Evolutionary conservation across 1,139 yeast genomes (phyloP).

Genomic region (Saccharomyces hybrid): DNA sequence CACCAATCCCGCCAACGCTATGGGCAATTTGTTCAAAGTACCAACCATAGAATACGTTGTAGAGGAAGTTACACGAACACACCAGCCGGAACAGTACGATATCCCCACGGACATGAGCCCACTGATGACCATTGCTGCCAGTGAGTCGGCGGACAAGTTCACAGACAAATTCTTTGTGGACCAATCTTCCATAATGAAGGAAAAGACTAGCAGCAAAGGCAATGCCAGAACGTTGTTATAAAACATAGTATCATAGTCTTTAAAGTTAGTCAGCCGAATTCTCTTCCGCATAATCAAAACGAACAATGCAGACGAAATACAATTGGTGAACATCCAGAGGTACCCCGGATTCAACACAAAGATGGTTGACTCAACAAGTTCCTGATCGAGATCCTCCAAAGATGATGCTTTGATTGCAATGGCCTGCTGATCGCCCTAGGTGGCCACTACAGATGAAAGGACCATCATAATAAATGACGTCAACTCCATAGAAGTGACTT

Average conservation of each 20-base stretch:
- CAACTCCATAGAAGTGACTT: slow-evolving; percentile 80
- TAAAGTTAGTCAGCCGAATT: slow-evolving; percentile 90
- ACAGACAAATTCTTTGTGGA: slow-evolving; percentile 58
- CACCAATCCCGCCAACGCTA: slow-evolving; percentile 84
- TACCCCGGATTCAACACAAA: slow-evolving; percentile 63
- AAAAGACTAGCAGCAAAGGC: slow-evolving; percentile 70
- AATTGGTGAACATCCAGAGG: slow-evolving; percentile 92
- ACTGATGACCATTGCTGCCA: slow-evolving; percentile 80
- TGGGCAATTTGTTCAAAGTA: slow-evolving; percentile 93
- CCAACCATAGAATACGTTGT: slow-evolving; percentile 99
- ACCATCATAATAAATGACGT: slow-evolving; percentile 86
- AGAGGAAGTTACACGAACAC: slow-evolving; percentile 95
- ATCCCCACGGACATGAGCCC: slow-evolving; percentile 93
- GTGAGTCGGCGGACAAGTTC: slow-evolving; percentile 68
- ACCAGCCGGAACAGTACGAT: slow-evolving; percentile 98
- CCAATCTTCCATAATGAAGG: slow-evolving; percentile 87
- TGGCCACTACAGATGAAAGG: slow-evolving; percentile 83
- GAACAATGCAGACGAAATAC: slow-evolving; percentile 85
- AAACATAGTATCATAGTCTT: slow-evolving; percentile 96
- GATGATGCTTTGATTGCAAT: slow-evolving; percentile 19
- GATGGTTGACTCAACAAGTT: slow-evolving; percentile 33
- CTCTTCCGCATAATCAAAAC: slow-evolving; percentile 93
- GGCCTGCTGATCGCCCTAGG: slow-evolving; percentile 65
- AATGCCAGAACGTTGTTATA: slow-evolving; percentile 89
- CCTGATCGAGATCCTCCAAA: slow-evolving; percentile 11